These are phyloP conservation scores for Chaetomium sp. DNA, from an alignment of 2,329 filamentous ascomycete genomes.

Conservation along the genomic window DNA sequence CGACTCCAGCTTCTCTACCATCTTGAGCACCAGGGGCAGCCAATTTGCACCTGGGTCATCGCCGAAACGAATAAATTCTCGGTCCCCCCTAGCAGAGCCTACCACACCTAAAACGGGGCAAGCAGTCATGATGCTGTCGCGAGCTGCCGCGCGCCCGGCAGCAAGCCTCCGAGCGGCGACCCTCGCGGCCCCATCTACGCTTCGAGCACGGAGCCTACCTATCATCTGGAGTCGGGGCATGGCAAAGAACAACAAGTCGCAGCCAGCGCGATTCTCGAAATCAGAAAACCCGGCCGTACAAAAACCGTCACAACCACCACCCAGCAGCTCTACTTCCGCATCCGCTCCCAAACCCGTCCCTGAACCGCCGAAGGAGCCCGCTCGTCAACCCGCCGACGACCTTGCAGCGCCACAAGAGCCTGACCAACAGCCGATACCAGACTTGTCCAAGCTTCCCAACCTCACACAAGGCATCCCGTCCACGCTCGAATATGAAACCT, in stretches of 20 bases:
- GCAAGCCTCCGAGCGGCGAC: slow-evolving; percentile 38
- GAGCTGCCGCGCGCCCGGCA: slow-evolving; percentile 44
- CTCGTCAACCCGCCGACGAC: slow-evolving; percentile 9
- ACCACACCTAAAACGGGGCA: background rate
- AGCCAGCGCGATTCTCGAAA: slow-evolving; percentile 34
- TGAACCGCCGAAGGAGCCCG: slow-evolving; percentile 15
- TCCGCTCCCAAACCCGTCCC: slow-evolving; percentile 9
- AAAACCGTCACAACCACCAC: slow-evolving; percentile 27
- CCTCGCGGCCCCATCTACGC: slow-evolving; percentile 37
- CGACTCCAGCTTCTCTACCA: background rate
- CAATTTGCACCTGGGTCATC: background rate
- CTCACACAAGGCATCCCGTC: slow-evolving; percentile 94
- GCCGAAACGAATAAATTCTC: background rate
- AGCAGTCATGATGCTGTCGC: slow-evolving; percentile 43
- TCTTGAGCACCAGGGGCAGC: slow-evolving; percentile 3
- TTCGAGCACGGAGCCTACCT: slow-evolving; percentile 40
- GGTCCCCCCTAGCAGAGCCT: background rate
- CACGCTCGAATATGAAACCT: slow-evolving; percentile 77
- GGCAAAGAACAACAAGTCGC: slow-evolving; percentile 44
- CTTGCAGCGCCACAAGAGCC: slow-evolving; percentile 25
- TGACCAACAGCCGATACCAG: slow-evolving; percentile 47
- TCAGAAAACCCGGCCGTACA: slow-evolving; percentile 28
- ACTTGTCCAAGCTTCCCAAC: slow-evolving; percentile 76
- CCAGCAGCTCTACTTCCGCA: slow-evolving; percentile 14
- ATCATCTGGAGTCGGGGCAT: slow-evolving; percentile 49